phyloP scores from a whole-genome alignment of 2,329 filamentous ascomycete species.

The Pestalotiopsis sp. region DNA sequence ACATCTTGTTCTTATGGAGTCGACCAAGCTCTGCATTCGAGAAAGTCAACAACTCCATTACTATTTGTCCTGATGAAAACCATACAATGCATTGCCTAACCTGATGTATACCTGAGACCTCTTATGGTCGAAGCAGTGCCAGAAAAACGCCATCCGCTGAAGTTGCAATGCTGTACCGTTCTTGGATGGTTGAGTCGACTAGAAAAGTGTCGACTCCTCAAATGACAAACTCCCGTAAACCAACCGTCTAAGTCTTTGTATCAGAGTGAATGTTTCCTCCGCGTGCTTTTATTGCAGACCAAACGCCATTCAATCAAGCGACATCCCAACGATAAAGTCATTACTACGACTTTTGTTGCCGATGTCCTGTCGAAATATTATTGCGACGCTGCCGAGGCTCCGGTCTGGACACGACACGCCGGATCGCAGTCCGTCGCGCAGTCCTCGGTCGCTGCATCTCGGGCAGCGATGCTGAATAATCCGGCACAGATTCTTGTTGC shows the following conservation, averaged over 20 bases:
- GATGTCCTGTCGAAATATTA: neutral
- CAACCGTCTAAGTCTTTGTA: neutral
- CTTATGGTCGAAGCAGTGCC: neutral
- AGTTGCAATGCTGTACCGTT: neutral
- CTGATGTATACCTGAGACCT: neutral
- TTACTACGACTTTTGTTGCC: neutral
- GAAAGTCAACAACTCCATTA: neutral
- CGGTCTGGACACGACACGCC: neutral
- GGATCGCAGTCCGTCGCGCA: neutral
- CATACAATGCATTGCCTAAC: neutral
- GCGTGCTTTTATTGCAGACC: neutral
- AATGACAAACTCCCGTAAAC: neutral
- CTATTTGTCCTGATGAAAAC: neutral
- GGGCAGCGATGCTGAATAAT: neutral
- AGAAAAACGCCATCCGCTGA: neutral
- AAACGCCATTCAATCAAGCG: neutral
- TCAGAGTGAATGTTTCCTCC: neutral
- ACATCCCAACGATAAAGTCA: neutral
- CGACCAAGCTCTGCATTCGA: neutral
- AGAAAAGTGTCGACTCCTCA: neutral
- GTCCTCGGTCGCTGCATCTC: neutral
- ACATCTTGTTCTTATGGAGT: neutral
- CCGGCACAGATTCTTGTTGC: neutral
- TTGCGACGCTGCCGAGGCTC: neutral
- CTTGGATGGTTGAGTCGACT: neutral